Conservation (phyloP, 441 rosid genomes). For the Mallotus japonicus region DNA sequence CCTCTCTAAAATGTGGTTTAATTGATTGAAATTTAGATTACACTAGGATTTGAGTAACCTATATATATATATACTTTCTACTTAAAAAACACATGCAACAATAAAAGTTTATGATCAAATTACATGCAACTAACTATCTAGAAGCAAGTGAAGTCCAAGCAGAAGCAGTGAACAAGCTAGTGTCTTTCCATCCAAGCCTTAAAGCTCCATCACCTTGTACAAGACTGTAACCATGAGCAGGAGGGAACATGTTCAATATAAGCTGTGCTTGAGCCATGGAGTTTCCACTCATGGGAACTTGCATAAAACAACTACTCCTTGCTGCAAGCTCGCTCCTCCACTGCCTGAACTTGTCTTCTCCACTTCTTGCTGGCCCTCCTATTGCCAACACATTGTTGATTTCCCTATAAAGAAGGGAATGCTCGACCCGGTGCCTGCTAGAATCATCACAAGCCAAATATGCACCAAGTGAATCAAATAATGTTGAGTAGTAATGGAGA, state of each 20-base stretch:
- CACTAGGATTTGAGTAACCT: too few species aligned
- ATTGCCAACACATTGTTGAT: slow-evolving; percentile 62
- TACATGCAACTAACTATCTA: slow-evolving; percentile 20
- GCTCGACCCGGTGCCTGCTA: slow-evolving; percentile 45
- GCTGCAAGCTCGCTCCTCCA: slow-evolving; percentile 50
- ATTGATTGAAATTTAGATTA: too few species aligned
- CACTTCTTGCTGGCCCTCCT: slow-evolving; percentile 67
- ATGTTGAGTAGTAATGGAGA: slow-evolving; percentile 58
- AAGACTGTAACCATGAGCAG: slow-evolving; percentile 56
- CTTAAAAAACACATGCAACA: background rate
- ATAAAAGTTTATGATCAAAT: background rate
- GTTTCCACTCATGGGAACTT: slow-evolving; percentile 55
- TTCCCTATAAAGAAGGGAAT: slow-evolving; percentile 46
- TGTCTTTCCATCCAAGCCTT: slow-evolving; percentile 66
- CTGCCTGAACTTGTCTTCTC: slow-evolving; percentile 55
- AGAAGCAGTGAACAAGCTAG: slow-evolving; percentile 62
- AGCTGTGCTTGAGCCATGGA: slow-evolving; percentile 75
- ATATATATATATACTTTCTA: background rate
- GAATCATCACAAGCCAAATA: slow-evolving; percentile 40
- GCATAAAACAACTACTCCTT: slow-evolving; percentile 31
- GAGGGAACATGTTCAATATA: slow-evolving; percentile 59
- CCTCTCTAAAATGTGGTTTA: too few species aligned
- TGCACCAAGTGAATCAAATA: slow-evolving; percentile 63
- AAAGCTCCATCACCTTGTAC: slow-evolving; percentile 61
- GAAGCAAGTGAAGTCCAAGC: slow-evolving; percentile 54